Evolutionary conservation across 805 yeast species (phyloP), one percentile per base, ranked within the genome.

Genomic region (Sugiyamaella smithiae): DNA sequence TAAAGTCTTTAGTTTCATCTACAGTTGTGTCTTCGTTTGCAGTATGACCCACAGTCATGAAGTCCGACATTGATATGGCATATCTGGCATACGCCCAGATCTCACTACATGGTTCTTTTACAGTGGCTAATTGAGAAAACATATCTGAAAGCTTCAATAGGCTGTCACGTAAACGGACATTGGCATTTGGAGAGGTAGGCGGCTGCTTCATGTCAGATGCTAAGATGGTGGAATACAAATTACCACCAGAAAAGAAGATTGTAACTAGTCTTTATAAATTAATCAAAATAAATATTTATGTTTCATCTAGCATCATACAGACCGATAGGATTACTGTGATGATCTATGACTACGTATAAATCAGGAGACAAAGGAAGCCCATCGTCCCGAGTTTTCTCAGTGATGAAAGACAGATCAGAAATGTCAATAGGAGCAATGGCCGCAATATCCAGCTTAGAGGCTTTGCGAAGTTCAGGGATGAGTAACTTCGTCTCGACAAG

Each of bases 231-330:
- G n/a, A n/a, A n/a, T n/a, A n/a, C n/a, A n/a, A n/a, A n/a, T n/a
- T n/a, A n/a, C n/a, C n/a, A n/a, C n/a, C n/a, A n/a, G n/a, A n/a
- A n/a, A n/a, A n/a, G n/a, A n/a, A n/a, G n/a, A n/a, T n/a, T n/a
- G n/a, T n/a, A n/a, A n/a, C n/a, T n/a, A n/a, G n/a, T n/a, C n/a
- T n/a, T n/a, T n/a, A n/a, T n/a, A n/a, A n/a, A n/a, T n/a, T n/a
- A n/a, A n/a, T 26, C 11, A 26, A 7, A 26, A 38, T 24, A 20
- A 24, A 24, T 38, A 38, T 23, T n/a, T 14, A 14, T 33, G 16
- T 33, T 12, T 19, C 25, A 41, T 20, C 45, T 8, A 16, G 36
- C 28, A 22, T 41, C 45, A 41, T 14, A 22, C 4, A 41, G 36
- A 11, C 45, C 45, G 12, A 41, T 20, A 4, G 45, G 45, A 4